Percentiles rank a stretch among this genome's conserved stretches.
phyloP scores from a whole-genome alignment of 208 protist species.

The Trypanosoma brucei region DNA sequence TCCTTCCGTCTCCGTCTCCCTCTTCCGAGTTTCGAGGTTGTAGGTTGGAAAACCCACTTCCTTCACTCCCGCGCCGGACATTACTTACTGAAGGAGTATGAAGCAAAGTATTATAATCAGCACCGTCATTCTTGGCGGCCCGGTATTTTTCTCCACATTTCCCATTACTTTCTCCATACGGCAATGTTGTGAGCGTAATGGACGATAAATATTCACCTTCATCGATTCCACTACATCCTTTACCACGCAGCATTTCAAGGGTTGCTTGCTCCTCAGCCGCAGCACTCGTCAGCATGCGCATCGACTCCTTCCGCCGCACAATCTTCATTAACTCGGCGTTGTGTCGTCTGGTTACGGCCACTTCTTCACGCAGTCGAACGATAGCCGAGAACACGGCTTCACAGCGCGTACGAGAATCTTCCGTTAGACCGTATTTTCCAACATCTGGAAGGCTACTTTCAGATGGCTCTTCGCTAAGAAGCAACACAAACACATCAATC shows the following conservation, averaged over 20 bases:
- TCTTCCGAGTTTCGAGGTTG: too few species aligned
- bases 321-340: neutral
- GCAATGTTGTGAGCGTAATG: too few species aligned
- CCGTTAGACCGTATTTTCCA: neutral
- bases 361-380: neutral
- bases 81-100: too few species aligned
- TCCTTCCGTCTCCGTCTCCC: too few species aligned
- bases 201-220: too few species aligned
- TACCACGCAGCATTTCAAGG: neutral
- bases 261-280: neutral
- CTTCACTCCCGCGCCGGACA: too few species aligned
- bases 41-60: too few species aligned
- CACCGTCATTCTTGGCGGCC: too few species aligned
- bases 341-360: neutral
- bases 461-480: neutral
- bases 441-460: neutral
- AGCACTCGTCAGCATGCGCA: neutral
- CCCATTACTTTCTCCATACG: too few species aligned
- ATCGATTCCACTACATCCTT: neutral
- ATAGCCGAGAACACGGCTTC: neutral
- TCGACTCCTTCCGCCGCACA: neutral
- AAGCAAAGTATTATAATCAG: too few species aligned
- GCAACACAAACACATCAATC: constrained; percentile 1
- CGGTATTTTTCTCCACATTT: too few species aligned
- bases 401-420: neutral